A percentile compares a stretch with the other conserved stretches of the same genome.
These are phyloP conservation scores for Chaetomiaceae sp. DNA, from an alignment of 2,329 filamentous ascomycete species.

Conservation along the genomic window DNA sequence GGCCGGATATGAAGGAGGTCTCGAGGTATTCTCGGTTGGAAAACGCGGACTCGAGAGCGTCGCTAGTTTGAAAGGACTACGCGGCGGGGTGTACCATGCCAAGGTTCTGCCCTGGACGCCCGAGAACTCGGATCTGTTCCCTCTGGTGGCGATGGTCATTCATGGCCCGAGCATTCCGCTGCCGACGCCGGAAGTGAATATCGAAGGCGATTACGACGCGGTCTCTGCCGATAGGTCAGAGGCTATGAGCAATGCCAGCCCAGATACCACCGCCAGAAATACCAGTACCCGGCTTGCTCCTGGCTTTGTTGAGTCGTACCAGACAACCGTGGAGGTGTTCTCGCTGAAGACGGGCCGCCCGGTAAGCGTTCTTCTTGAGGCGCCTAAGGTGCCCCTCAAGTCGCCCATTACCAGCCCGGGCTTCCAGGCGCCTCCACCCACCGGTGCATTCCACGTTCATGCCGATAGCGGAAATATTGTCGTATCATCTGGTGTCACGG, in stretches of 20 bases:
- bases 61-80: conserved; percentile 68
- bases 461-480: conserved; percentile 68
- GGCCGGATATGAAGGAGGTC: conserved; percentile 72
- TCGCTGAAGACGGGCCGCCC: conserved; percentile 72
- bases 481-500: conserved; percentile 75
- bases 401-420: conserved; percentile 57
- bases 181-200: conserved; percentile 33
- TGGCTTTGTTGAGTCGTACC: conserved; percentile 57
- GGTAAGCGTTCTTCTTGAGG: conserved; percentile 69
- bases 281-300: conserved; percentile 36
- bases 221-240: conserved; percentile 38
- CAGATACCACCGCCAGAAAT: conserved; percentile 29
- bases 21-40: conserved; percentile 71
- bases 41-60: conserved; percentile 67
- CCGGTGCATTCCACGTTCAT: conserved; percentile 68
- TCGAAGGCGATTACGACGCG: conserved; percentile 37
- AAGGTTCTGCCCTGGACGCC: conserved; percentile 73
- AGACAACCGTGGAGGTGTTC: conserved; percentile 85
- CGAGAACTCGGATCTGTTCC: conserved; percentile 52
- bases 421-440: conserved; percentile 64
- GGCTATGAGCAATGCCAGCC: conserved; percentile 39
- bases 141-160: conserved; percentile 73
- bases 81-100: conserved; percentile 74
- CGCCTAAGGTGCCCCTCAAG: conserved; percentile 58
- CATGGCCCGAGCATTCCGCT: conserved; percentile 66